Base-by-base conservation (phyloP, 208 protist species). In the Acanthamoeba polyphaga region DNA sequence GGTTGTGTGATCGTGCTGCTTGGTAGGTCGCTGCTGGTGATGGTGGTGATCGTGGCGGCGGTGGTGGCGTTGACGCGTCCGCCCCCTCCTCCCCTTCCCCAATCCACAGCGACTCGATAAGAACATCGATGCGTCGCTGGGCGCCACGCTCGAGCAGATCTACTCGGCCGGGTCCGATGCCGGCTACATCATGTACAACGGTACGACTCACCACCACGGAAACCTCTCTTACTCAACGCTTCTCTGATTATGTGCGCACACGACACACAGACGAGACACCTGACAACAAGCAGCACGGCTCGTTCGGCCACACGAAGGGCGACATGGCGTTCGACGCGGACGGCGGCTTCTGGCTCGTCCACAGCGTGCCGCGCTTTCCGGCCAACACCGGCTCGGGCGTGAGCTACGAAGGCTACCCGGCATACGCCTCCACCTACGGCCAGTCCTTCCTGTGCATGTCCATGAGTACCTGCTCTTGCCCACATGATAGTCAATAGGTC, bases 321-420 rank as follows among this genome's bases (percentile, higher is more conserved):
- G 85, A 66, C 27, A 32, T 96, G 34, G 92, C 60, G 13, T 94
- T 96, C 27, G 49, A 58, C 19, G 24, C 58, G 17, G 12, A 53
- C 13, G 24, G 53, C n/a, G 96, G 95, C n/a, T 97, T 92, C 64
- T 97, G 96, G 96, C 55, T 97, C 2, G 93, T 97, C 62, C 96
- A 97, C 55, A 66, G 29, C 9, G 55, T 70, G 1, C 96, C 96
- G 24, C 53, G 93, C 29, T 97, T 95, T 29, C 96, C 96, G 51
- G 29, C n/a, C 3, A 34, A 34, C 38, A 38, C 92, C 27, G 38
- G 74, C 24, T 78, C 49, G 1, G 43, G n/a, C 34, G 8, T 8
- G 6, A 46, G 82, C 38, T 13, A 46, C 4, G 95, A 96, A 8
- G 38, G 43, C 10, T 97, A 68, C 43, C 96, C 96, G 66, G 87